These are phyloP conservation scores for Russula emetica DNA, from an alignment of 768 basidiomycete species.

Conservation along the genomic window DNA sequence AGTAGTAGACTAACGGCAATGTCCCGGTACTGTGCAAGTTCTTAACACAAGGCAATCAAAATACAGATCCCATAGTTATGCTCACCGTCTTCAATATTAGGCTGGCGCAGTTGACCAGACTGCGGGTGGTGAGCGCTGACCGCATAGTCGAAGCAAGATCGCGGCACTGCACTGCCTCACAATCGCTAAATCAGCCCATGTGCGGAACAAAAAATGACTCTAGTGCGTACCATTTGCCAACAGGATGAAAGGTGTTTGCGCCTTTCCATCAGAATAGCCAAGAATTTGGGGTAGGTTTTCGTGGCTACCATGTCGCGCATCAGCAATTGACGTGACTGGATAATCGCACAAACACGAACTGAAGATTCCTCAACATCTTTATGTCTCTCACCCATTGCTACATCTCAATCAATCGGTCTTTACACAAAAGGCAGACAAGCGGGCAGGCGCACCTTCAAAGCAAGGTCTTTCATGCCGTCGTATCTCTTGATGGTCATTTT, in stretches of 20 bases:
- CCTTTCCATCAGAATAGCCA: constrained; percentile 45
- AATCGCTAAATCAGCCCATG: neutral
- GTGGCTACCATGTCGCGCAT: constrained; percentile 36
- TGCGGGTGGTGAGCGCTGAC: constrained; percentile 16
- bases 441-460: constrained; percentile 33
- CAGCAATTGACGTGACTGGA: neutral
- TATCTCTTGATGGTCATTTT: constrained; percentile 44
- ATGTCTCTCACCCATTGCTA: constrained; percentile 51
- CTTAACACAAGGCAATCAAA: neutral
- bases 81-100: constrained; percentile 26
- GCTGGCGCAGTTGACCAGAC: constrained; percentile 20
- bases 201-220: neutral
- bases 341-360: constrained; percentile 35
- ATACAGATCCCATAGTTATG: neutral
- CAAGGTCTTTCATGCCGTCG: constrained; percentile 36
- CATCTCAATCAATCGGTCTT: neutral
- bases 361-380: constrained; percentile 47
- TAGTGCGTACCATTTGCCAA: constrained; percentile 42
- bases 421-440: no score
- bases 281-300: constrained; percentile 52
- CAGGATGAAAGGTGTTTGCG: constrained; percentile 49
- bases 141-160: constrained; percentile 23
- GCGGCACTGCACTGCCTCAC: constrained; percentile 20
- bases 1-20: constrained; percentile 20
- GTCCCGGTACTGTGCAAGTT: constrained; percentile 19